These are phyloP conservation scores for Paramecium pentaurelia DNA, from an alignment of 73 alveolate species.

Conservation along the genomic window DNA sequence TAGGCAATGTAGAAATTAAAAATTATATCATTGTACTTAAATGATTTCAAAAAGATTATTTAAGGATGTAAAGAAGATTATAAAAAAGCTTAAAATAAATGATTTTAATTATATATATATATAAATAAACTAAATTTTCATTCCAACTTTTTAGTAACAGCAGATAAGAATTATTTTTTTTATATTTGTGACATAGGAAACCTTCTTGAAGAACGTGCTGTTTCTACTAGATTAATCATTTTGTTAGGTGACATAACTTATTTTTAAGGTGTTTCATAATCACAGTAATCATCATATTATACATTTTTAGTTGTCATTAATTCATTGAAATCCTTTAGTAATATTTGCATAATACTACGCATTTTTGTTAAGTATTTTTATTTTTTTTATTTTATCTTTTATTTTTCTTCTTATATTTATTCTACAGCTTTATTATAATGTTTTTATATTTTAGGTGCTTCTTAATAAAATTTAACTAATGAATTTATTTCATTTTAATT, in stretches of 20 bases:
- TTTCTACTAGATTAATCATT: not conserved
- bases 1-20: conserved; percentile 48
- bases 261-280: conserved; percentile 27
- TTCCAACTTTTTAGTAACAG: not conserved
- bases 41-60: conserved; percentile 53
- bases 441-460: not conserved
- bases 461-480: not conserved
- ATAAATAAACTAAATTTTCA: not conserved
- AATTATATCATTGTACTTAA: conserved; percentile 20
- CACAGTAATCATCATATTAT: not conserved
- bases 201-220: conserved; percentile 34
- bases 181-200: not conserved
- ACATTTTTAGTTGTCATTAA: conserved; percentile 15
- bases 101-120: not conserved
- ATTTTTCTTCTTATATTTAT: not conserved
- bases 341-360: not conserved
- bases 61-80: conserved; percentile 45
- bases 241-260: not conserved
- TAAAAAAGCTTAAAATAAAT: not conserved
- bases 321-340: conserved; percentile 21
- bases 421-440: not conserved
- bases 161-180: not conserved
- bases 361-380: not conserved
- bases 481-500: not conserved
- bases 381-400: not conserved